Base-by-base conservation (phyloP, 148 eudicot genomes). In the Rhododendron williamsianum region DNA sequence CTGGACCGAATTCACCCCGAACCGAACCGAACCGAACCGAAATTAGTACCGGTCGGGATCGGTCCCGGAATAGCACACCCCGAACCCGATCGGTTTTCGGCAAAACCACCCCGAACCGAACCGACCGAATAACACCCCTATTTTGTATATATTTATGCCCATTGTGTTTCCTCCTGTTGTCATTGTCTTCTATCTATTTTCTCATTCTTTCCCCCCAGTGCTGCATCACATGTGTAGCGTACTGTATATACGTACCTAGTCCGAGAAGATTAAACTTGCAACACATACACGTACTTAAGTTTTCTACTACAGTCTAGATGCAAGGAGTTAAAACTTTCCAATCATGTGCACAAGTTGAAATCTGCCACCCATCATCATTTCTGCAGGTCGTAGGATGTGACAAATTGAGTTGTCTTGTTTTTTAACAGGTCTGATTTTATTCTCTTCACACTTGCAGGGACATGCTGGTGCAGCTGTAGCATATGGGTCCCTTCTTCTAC, bases 381-480 rank as follows among this genome's bases (percentile, higher is more conserved):
- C n/a, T 46, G 35, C 9, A n/a, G 35, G 81, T 35, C 7, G 2
- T 13, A 27, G 41, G 38, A 51, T 15, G 23, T 80, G 65, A 52
- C 5, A 52, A 11, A 80, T 51, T 15, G 60, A 35, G 30, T 56
- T 33, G 27, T 80, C 30, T 80, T 9, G 1, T 51, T 35, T 67
- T 56, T 45, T 1, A 43, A 77, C 6, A 45, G 46, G 36, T 36
- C 51, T 72, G 33, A 25, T 73, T 71, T 81, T 73, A 41, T 25
- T 49, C 71, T 74, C 43, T 33, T 73, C 78, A 45, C 80, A n/a
- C 86, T 67, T 90, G 90, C 84, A 96, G 99, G 99, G 98, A 81
- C 99, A 97, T 91, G 90, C 98, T 88, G 99, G 97, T 84, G 98
- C 98, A 30, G 95, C 99, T 86, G 84, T 97, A 87, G 96, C 98